These are phyloP conservation scores for Primulina huaijiensis DNA, from an alignment of 257 asterid genomes.

Conservation along the genomic window DNA sequence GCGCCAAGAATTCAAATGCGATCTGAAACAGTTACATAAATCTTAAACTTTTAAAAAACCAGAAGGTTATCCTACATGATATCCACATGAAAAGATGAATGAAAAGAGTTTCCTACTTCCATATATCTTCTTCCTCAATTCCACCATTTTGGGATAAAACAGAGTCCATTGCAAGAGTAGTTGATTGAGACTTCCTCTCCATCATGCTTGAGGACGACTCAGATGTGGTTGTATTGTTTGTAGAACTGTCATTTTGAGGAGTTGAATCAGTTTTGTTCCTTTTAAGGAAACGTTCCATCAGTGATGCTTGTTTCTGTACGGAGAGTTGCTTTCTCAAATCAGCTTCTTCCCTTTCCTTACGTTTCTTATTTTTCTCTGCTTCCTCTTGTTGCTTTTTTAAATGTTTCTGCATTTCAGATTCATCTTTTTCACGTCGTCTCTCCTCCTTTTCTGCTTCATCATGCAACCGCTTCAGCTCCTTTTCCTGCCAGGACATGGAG, in stretches of 20 bases:
- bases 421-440: conserved; percentile 72
- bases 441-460: conserved; percentile 81
- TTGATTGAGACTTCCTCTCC: conserved; percentile 45
- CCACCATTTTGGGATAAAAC: conserved; percentile 42
- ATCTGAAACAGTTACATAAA: conserved; percentile 41
- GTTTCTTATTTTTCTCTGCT: conserved; percentile 64
- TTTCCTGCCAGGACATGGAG: conserved; percentile 50
- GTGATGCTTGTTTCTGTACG: conserved; percentile 85
- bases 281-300: conserved; percentile 88
- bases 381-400: conserved; percentile 73
- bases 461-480: conserved; percentile 61
- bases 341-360: conserved; percentile 85
- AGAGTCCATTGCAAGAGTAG: conserved; percentile 61
- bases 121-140: conserved; percentile 43
- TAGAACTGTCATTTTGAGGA: conserved; percentile 35
- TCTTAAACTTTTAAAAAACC: not conserved
- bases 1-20: conserved; percentile 43
- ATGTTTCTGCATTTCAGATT: conserved; percentile 61
- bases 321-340: conserved; percentile 53
- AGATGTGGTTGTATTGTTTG: conserved; percentile 30
- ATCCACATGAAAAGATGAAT: not conserved
- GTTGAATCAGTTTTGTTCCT: conserved; percentile 39
- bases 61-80: not conserved
- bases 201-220: conserved; percentile 30
- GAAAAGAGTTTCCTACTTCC: conserved; percentile 48